Percentiles rank a stretch among this genome's conserved stretches.
These are phyloP conservation scores for Chlorella sp. DNA, from an alignment of 139 green algal genomes.

Conservation along the genomic window DNA sequence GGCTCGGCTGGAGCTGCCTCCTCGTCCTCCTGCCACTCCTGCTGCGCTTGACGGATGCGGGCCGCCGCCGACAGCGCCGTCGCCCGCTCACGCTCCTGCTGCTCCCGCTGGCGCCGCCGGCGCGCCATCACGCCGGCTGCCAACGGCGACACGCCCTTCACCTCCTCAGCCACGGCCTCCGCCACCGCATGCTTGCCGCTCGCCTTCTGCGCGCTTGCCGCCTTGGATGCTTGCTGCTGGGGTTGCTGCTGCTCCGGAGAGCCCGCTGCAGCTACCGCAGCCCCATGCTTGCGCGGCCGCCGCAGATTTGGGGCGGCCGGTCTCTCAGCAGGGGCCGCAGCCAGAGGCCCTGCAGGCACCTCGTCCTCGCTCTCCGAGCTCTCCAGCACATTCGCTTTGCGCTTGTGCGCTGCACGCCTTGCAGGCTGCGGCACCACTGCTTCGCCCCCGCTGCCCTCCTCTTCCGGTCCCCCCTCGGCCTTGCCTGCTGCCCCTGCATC, in stretches of 20 bases:
- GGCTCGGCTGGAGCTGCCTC: not conserved
- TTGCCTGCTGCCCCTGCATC: not conserved
- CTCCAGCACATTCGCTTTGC: not conserved
- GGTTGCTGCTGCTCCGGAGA: not conserved
- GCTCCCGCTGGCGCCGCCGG: not conserved
- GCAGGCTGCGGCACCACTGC: not conserved
- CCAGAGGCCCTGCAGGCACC: not conserved
- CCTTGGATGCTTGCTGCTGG: not conserved
- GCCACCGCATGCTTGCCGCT: not conserved
- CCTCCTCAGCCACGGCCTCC: not conserved
- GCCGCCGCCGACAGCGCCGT: not conserved
- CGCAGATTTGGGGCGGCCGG: too few species aligned
- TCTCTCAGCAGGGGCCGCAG: too few species aligned
- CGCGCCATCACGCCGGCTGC: not conserved
- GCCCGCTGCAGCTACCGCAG: too few species aligned
- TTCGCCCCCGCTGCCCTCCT: not conserved
- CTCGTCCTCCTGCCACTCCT: conserved; percentile 7
- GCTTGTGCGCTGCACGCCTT: too few species aligned
- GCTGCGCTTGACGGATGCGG: conserved; percentile 23
- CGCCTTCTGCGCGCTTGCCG: not conserved
- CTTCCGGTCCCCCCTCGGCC: not conserved
- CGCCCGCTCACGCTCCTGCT: conserved; percentile 3
- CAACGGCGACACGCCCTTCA: not conserved
- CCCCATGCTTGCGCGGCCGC: too few species aligned
- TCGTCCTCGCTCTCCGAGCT: conserved; percentile 15